Evolutionary conservation across 805 yeast genomes (phyloP).

Genomic region (Starmerella tilneyi): DNA sequence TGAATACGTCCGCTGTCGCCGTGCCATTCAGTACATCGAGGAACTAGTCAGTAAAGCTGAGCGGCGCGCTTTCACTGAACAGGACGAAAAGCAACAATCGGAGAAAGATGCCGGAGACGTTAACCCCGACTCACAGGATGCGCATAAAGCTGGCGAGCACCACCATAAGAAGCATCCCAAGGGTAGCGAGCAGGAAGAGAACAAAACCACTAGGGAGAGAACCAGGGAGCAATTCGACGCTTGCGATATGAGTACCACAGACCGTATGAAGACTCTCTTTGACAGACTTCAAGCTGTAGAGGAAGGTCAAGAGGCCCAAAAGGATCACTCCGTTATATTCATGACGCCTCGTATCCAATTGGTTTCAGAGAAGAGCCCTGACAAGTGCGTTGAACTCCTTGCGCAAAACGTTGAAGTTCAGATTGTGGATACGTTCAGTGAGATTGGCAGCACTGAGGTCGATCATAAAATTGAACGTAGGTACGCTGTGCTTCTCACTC

Average conservation of each 20-base stretch:
- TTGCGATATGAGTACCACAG: too few relatives aligned
- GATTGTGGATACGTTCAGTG: constrained; percentile 45
- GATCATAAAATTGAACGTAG: constrained; percentile 48
- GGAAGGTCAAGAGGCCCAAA: constrained; percentile 33
- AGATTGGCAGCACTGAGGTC: constrained; percentile 35
- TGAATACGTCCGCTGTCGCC: constrained; percentile 38
- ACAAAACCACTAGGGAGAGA: too few relatives aligned
- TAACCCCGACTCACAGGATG: too few relatives aligned
- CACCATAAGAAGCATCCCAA: too few relatives aligned
- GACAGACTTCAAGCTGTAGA: constrained; percentile 39
- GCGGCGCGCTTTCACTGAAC: constrained; percentile 9
- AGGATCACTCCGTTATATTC: constrained; percentile 56
- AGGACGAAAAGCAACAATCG: constrained; percentile 8
- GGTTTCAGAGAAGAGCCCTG: constrained; percentile 41
- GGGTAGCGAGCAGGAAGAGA: background rate
- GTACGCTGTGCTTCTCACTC: constrained; percentile 53
- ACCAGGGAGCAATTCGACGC: too few relatives aligned
- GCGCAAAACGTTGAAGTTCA: constrained; percentile 63
- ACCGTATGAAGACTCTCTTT: constrained; percentile 16
- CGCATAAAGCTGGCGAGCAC: too few relatives aligned
- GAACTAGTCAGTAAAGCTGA: constrained; percentile 39
- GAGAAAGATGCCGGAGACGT: too few relatives aligned
- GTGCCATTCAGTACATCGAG: constrained; percentile 42
- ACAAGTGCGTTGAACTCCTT: constrained; percentile 56
- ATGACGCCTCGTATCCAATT: constrained; percentile 77